These are phyloP conservation scores for Trametes punicea DNA, from an alignment of 768 basidiomycete genomes.

Conservation along the genomic window DNA sequence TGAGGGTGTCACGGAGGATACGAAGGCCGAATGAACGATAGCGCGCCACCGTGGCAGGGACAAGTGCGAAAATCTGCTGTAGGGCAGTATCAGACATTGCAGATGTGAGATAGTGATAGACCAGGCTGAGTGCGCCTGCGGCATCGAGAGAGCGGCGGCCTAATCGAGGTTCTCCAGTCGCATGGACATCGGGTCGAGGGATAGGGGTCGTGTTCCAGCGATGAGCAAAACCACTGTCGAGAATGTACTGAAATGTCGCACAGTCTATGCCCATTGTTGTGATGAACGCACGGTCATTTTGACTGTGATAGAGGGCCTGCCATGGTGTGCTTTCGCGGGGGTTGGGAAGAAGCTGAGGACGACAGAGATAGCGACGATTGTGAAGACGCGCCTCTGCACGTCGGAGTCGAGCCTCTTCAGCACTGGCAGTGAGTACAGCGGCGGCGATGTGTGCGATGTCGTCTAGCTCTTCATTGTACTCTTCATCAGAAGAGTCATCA, in stretches of 20 bases:
- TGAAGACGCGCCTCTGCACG: slow-evolving; percentile 1
- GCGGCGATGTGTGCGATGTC: not conserved
- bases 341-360: slow-evolving; percentile 33
- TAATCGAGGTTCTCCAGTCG: slow-evolving; percentile 26
- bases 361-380: slow-evolving; percentile 30
- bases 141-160: slow-evolving; percentile 35
- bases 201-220: slow-evolving; percentile 24
- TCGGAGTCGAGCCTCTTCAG: not conserved
- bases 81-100: slow-evolving; percentile 38
- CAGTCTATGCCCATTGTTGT: slow-evolving; percentile 37
- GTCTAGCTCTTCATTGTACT: not conserved
- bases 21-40: slow-evolving; percentile 35
- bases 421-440: not conserved
- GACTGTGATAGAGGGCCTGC: slow-evolving; percentile 32
- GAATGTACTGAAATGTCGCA: slow-evolving; percentile 34
- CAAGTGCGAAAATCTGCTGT: slow-evolving; percentile 41
- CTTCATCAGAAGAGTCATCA: not conserved
- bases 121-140: slow-evolving; percentile 38
- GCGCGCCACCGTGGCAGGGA: slow-evolving; percentile 34
- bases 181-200: slow-evolving; percentile 29
- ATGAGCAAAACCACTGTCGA: slow-evolving; percentile 32
- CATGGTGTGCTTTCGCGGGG: slow-evolving; percentile 36
- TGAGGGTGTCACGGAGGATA: slow-evolving; percentile 33
- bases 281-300: slow-evolving; percentile 40
- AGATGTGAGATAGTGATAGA: slow-evolving; percentile 42